A percentile compares a stretch with the other conserved stretches of the same genome.
These are phyloP conservation scores for Acmispon strigosus DNA, from an alignment of 306 rosid genomes.

Conservation along the genomic window DNA sequence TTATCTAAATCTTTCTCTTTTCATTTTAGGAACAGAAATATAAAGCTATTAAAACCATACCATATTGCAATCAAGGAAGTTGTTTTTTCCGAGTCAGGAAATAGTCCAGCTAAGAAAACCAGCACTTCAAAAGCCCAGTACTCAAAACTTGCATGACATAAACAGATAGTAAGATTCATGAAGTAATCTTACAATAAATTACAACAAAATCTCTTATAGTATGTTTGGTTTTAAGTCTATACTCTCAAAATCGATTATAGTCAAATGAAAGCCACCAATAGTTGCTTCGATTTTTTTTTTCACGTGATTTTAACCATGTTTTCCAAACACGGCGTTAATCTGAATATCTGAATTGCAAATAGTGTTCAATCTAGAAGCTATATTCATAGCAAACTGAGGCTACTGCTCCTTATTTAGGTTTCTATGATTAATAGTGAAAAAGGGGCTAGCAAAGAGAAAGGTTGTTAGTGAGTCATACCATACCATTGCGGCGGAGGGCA, in stretches of 20 bases:
- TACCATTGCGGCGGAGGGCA: conserved; percentile 74
- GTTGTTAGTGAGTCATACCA: conserved; percentile 42
- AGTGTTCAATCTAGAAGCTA: background rate
- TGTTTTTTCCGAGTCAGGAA: conserved; percentile 54
- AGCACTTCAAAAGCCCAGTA: conserved; percentile 85
- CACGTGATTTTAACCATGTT: too few species aligned
- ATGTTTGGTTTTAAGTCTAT: too few species aligned
- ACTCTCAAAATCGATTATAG: too few species aligned
- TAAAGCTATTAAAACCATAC: conserved; percentile 32
- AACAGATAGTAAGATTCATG: conserved; percentile 9
- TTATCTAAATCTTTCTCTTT: background rate
- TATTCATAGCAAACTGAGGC: background rate
- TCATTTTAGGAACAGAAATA: background rate
- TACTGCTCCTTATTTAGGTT: background rate
- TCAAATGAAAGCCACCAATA: too few species aligned
- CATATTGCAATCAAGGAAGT: conserved; percentile 84
- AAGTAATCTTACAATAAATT: background rate
- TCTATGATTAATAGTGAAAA: background rate
- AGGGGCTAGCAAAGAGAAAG: background rate
- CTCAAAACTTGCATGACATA: conserved; percentile 61
- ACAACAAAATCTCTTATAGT: background rate
- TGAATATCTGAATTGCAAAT: background rate
- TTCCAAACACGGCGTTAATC: too few species aligned
- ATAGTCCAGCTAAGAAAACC: conserved; percentile 71
- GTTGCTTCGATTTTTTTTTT: too few species aligned